Conservation (phyloP, 345 rosid species). For the Syzygium aqueum region DNA sequence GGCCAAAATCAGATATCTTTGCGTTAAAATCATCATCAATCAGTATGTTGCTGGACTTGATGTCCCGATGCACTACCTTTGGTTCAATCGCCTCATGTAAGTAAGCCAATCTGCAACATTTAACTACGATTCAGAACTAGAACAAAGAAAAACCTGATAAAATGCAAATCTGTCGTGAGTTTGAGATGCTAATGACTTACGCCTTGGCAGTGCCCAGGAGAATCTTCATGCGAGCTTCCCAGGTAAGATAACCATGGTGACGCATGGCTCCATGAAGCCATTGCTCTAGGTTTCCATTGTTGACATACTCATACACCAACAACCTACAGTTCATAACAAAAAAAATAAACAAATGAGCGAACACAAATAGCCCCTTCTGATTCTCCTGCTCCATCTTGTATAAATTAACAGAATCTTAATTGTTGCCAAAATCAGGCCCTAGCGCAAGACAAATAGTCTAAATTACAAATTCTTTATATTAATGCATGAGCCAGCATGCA, state of each 20-base stretch:
- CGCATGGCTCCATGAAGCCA: constrained; percentile 89
- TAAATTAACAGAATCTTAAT: not conserved
- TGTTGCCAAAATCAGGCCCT: not conserved
- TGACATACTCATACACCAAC: constrained; percentile 83
- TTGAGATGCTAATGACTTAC: constrained; percentile 25
- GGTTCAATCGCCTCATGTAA: constrained; percentile 99
- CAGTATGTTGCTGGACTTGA: constrained; percentile 92
- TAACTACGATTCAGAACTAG: not conserved
- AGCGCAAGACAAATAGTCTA: not conserved
- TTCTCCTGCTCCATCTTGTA: not conserved
- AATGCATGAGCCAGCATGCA: not conserved
- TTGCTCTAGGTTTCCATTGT: constrained; percentile 91
- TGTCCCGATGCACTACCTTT: constrained; percentile 96
- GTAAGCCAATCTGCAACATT: constrained; percentile 58
- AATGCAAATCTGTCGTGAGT: not conserved
- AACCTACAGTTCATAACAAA: constrained; percentile 24
- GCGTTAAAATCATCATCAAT: constrained; percentile 79
- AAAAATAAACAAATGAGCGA: not conserved
- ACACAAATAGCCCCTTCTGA: not conserved
- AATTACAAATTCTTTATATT: not conserved
- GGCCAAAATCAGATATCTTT: constrained; percentile 90
- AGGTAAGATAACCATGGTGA: constrained; percentile 70
- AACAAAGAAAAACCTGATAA: not conserved
- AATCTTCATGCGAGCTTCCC: constrained; percentile 88
- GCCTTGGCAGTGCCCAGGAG: constrained; percentile 93